phyloP scores from a whole-genome alignment of 192 early-diverging fungal species.

The Geranomyces michiganensis region DNA sequence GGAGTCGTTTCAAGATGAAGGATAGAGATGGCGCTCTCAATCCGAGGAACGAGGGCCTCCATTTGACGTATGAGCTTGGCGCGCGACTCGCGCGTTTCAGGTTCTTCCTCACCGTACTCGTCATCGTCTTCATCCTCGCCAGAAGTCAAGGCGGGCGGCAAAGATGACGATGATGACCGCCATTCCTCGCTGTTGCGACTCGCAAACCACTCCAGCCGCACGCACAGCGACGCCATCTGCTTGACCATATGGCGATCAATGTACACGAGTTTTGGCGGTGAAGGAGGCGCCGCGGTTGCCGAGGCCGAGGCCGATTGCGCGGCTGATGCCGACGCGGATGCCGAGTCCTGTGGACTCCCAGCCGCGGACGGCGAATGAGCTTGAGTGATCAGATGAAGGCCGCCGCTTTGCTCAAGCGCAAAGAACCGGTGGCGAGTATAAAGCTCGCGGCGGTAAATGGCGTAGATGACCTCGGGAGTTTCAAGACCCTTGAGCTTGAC shows the following conservation, averaged over 20 bases:
- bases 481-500: conserved; percentile 86
- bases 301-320: background rate
- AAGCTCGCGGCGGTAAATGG: conserved; percentile 43
- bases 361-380: background rate
- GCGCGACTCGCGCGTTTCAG: background rate
- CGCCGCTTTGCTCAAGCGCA: conserved; percentile 36
- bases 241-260: conserved; percentile 56
- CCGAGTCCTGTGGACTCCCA: background rate
- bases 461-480: conserved; percentile 78
- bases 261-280: background rate
- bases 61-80: conserved; percentile 17
- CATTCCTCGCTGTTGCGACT: conserved; percentile 38
- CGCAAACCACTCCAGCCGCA: conserved; percentile 65
- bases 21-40: conserved; percentile 66
- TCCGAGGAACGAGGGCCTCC: conserved; percentile 17
- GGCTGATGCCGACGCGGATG: background rate
- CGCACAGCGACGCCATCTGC: conserved; percentile 52
- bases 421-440: conserved; percentile 37
- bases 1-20: conserved; percentile 61
- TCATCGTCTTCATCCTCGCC: conserved; percentile 27
- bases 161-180: conserved; percentile 17
- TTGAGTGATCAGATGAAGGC: conserved; percentile 31
- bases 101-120: background rate
- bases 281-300: background rate
- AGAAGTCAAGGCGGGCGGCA: conserved; percentile 6